Base-by-base conservation (phyloP, 2,329 filamentous ascomycete species). In the Aspergillus latus region DNA sequence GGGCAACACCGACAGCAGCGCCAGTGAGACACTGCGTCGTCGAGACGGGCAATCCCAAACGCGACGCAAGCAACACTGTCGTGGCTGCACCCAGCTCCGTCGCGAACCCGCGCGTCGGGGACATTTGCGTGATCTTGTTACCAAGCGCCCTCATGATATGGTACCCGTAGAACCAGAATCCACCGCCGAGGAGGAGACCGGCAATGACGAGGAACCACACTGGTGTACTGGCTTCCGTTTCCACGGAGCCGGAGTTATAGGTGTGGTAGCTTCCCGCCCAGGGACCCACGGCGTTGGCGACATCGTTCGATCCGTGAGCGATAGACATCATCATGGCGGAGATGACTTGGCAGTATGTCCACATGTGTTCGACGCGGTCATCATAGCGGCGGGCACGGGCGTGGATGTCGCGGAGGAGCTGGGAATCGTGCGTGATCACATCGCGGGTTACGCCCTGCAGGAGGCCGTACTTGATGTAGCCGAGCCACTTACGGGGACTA, bases 291-390 rank as follows among this genome's bases (percentile, higher is more conserved):
- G 74, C 73, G 59, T 78, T 78, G 29, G 74, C 72, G 6, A 77
- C 73, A 54, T 78, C 75, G 66, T 78, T 78, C 59, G 72, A 72
- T 5, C 76, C 76, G 65, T 78, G 76, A 3, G 75, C 72, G 57
- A 78, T 74, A 43, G 73, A 75, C 71, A 74, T 75, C 64, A 74
- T 71, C 55, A 75, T 73, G 45, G 75, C 75, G 4, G 69, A 71
- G 50, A 69, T 65, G 8, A 78, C 72, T 62, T 78, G 75, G 45
- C 68, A 72, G 62, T 74, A 80, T 1, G 77, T 78, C 72, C 74
- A 80, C 49, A 79, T 68, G 65, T 80, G 76, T 62, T 80, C 78
- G 39, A 79, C 75, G 15, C 73, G 71, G 59, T 75, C 75, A 64
- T 80, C 78, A 62, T 80, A 80, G 32, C 68, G 68, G 43, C 70